Base-by-base conservation (phyloP, 371 early-diverging fungal species). In the Mortierella polycephala region DNA sequence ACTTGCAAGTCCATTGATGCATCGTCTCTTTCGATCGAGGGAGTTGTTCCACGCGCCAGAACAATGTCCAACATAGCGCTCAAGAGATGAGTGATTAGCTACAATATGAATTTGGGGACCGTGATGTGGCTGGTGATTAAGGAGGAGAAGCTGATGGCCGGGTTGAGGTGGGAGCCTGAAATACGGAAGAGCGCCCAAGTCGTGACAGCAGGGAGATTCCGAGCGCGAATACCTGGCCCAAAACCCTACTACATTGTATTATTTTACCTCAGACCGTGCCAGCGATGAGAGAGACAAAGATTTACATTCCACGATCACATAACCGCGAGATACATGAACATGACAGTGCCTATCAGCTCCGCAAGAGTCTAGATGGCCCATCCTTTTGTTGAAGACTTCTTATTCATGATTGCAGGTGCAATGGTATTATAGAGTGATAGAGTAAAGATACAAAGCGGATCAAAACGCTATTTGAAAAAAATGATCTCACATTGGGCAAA, bases 141-240 rank as follows among this genome's bases (percentile, higher is more conserved):
- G 14, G 71, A 67, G 8, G 67, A 71, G 30, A 75, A 21, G 0
- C 71, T 63, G 39, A 90, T 81, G 37, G 89, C 89, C 2, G 91
- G 89, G 66, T 90, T 90, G 55, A 90, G 81, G 50, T 83, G 82
- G 18, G 88, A 86, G 20, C 89, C 89, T 23, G 87, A 87, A 60
- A 88, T 84, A 23, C 85, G 82, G 60, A 85, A 83, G 57, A 85
- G 81, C 8, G 86, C 71, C 62, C 81, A 83, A 21, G 88, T 65
- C 18, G 75, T 74, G 20, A 83, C 70, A 79, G 41, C 18, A 88
- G 82, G 39, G 79, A 82, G 11, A 85, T 57, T 23, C 87, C 86
- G 57, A 85, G 85, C 57, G 85, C 81, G 56, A 88, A 83, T 7
- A 87, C 85, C 57, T 85, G 70, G 37, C 75, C 81, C 54, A 85